Conservation (phyloP, 2,329 filamentous ascomycete species). For the Verticillium nubilum region DNA sequence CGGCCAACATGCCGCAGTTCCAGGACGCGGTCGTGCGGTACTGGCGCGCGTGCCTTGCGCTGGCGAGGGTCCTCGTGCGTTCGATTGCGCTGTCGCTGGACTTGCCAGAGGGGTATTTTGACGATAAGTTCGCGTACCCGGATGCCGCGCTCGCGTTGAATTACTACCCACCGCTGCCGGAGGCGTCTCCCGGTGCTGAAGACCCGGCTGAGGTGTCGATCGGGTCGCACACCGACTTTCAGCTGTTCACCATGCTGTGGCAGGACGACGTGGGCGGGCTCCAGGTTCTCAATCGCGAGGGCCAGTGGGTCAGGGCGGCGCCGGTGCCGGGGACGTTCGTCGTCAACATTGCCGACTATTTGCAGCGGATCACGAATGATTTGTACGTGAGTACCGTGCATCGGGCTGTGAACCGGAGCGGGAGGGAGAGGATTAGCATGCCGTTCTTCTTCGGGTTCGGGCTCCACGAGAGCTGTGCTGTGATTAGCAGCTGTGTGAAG, state of each 20-base stretch:
- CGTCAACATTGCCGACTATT: constrained; percentile 46
- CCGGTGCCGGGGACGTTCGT: constrained; percentile 38
- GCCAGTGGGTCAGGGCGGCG: constrained; percentile 34
- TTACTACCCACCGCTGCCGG: constrained; percentile 26
- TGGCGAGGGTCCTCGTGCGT: constrained; percentile 45
- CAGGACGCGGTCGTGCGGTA: constrained; percentile 39
- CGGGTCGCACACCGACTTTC: constrained; percentile 48
- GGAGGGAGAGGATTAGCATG: constrained; percentile 33
- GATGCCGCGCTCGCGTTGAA: constrained; percentile 37
- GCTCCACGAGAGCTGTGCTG: constrained; percentile 32
- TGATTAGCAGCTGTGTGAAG: constrained; percentile 29
- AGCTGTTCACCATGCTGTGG: constrained; percentile 43
- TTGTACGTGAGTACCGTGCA: constrained; percentile 43
- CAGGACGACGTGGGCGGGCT: constrained; percentile 37
- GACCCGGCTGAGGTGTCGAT: constrained; percentile 26
- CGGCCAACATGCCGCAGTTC: constrained; percentile 41
- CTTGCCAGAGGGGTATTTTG: constrained; percentile 49
- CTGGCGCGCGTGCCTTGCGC: constrained; percentile 39
- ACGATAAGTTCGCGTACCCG: constrained; percentile 46
- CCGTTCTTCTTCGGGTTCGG: constrained; percentile 41
- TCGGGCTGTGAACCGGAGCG: constrained; percentile 35
- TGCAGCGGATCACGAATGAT: constrained; percentile 46
- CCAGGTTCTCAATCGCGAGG: constrained; percentile 32
- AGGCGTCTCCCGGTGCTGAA: constrained; percentile 6
- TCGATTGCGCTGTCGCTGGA: constrained; percentile 50